phyloP scores from a whole-genome alignment of 768 basidiomycete genomes.

The Termitomyces sp. region DNA sequence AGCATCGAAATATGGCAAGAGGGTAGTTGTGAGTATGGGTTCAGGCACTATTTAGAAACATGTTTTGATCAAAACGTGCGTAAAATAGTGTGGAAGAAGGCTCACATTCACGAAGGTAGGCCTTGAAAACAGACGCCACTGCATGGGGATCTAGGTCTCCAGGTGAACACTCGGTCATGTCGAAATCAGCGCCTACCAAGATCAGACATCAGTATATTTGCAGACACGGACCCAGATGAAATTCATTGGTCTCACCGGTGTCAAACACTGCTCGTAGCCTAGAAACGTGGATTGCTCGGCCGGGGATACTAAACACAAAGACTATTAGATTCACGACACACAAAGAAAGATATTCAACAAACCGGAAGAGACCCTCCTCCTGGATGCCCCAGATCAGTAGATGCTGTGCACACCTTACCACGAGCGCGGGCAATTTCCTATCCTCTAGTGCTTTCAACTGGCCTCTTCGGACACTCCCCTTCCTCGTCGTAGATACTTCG shows the following conservation, averaged over 20 bases:
- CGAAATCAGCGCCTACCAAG: constrained; percentile 77
- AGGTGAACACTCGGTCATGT: constrained; percentile 73
- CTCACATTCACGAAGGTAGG: constrained; percentile 89
- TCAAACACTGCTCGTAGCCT: constrained; percentile 81
- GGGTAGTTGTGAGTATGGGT: constrained; percentile 70
- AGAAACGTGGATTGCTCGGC: constrained; percentile 76
- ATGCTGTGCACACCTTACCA: constrained; percentile 82
- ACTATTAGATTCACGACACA: constrained; percentile 7
- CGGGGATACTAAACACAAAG: constrained; percentile 59
- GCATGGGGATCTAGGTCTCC: constrained; percentile 93
- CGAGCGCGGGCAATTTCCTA: constrained; percentile 66
- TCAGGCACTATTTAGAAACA: constrained; percentile 64
- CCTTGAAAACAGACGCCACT: constrained; percentile 90
- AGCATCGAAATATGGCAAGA: constrained; percentile 76
- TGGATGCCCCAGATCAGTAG: constrained; percentile 78
- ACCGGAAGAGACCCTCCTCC: constrained; percentile 88
- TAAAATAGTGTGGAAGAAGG: constrained; percentile 13
- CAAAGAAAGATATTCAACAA: constrained; percentile 21
- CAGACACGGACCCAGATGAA: background rate
- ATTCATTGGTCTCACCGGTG: constrained; percentile 39
- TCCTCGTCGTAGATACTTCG: constrained; percentile 14
- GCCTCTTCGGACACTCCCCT: constrained; percentile 18
- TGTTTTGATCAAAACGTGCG: background rate
- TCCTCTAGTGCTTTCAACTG: constrained; percentile 39
- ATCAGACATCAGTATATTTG: constrained; percentile 7